Evolutionary conservation across 1,139 yeast species (phyloP), one percentile per base, ranked within the genome.

Genomic region (Yamadazyma taylorii): DNA sequence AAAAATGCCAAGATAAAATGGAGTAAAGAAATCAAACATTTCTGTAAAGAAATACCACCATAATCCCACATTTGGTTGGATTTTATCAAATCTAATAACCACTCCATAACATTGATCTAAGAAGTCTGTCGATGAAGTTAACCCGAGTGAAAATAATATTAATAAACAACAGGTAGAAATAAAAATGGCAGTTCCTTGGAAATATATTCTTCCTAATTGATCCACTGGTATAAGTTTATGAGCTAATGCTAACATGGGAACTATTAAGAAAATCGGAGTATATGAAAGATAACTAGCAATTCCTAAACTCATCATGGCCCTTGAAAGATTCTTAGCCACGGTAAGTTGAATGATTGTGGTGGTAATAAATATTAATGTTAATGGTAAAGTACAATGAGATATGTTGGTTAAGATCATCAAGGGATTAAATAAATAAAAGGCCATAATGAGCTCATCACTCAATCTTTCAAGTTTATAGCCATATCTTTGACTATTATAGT

Each of bases 31-130:
- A 38, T 84, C 94, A 63, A 92, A 92, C 81, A 92, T 86, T 58
- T 92, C 98, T 21, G 94, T 85, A 67, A 92, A 92, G 51, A 90
- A 80, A 65, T 92, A 92, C 99, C 99, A 92, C 99, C 99, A 92
- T 27, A 92, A 69, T 0, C 98, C 98, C 46, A 92, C 63, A 59
- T 89, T 89, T 16, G 96, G 96, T 5, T 79, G 72, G 45, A 88
- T 78, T 45, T 87, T 88, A 34, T 73, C 72, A 51, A 86, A 82
- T 24, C 70, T 63, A 6, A 88, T 53, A 8, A 79, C 64, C 0
- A 82, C 73, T 12, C 83, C 79, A 53, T 83, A 86, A 43, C 86
- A 79, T 30, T 80, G 75, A 13, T 60, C 54, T 3, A 88, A 34
- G 52, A 85, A 90, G 38, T 72, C 56, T 43, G 55, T 52, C 30